These are phyloP conservation scores for Podospora pseudopauciseta DNA, from an alignment of 495 filamentous ascomycete species.

Conservation along the genomic window DNA sequence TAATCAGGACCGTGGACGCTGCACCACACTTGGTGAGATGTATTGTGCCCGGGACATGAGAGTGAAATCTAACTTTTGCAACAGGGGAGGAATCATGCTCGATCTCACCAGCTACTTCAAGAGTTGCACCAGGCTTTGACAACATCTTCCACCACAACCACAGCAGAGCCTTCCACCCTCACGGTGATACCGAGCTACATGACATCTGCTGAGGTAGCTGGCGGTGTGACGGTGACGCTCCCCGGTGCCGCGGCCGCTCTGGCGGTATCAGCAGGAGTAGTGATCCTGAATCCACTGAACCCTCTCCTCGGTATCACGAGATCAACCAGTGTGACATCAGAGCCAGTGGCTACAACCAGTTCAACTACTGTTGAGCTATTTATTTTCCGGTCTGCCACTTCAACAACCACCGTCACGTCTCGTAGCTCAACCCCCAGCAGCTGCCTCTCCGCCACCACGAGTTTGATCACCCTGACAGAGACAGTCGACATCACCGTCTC, in stretches of 20 bases:
- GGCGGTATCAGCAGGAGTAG: background rate
- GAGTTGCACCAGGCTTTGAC: background rate
- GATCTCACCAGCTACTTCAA: background rate
- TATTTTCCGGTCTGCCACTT: background rate
- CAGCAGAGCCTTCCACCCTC: background rate
- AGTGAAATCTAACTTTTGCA: background rate
- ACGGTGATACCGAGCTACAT: background rate
- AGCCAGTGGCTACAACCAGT: background rate
- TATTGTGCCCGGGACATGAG: background rate
- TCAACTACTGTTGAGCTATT: background rate
- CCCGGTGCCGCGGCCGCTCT: background rate
- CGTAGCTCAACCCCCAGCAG: background rate
- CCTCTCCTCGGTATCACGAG: background rate
- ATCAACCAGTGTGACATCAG: background rate
- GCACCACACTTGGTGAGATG: background rate
- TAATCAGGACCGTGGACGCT: background rate
- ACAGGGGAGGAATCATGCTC: background rate
- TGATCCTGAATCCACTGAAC: background rate
- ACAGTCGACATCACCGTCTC: constrained; percentile 22
- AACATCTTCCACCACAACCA: background rate
- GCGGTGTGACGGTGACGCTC: background rate
- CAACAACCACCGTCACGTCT: background rate
- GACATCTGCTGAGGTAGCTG: background rate
- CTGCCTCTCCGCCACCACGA: constrained; percentile 1
- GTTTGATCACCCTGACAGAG: constrained; percentile 22